These are phyloP conservation scores for Pleurotus djamor DNA, from an alignment of 768 basidiomycete genomes.

Conservation along the genomic window DNA sequence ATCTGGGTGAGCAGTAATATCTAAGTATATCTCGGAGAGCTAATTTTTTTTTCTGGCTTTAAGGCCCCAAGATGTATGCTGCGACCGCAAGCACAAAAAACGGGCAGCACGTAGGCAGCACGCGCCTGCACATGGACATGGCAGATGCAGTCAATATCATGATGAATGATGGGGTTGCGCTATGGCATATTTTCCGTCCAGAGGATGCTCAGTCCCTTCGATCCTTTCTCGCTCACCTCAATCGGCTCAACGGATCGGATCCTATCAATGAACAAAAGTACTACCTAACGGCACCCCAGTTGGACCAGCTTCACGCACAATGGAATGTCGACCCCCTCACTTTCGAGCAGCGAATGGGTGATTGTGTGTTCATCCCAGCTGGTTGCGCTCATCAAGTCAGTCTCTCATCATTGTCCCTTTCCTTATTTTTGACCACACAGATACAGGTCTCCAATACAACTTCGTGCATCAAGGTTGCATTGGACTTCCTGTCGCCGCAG, in stretches of 20 bases:
- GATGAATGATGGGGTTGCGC: background rate
- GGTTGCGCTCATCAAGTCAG: slow-evolving; percentile 1
- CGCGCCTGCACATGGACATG: background rate
- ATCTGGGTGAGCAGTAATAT: no score
- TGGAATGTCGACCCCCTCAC: background rate
- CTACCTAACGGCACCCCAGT: background rate
- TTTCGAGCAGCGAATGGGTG: background rate
- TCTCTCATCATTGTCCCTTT: no score
- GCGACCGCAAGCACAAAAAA: background rate
- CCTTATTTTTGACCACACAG: no score
- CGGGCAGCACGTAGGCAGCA: background rate
- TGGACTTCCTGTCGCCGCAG: no score
- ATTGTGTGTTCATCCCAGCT: background rate
- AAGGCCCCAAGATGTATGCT: background rate
- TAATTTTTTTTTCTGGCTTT: background rate
- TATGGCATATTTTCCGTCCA: background rate
- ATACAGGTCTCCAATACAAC: no score
- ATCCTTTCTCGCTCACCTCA: no score
- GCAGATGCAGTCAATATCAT: background rate
- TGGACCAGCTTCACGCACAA: background rate
- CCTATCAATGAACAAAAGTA: background rate
- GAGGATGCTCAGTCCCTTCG: background rate
- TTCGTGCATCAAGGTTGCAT: no score
- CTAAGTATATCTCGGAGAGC: no score
- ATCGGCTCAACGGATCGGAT: no score